Conservation (phyloP, 345 rosid genomes). For the Aquilaria yunnanensis region DNA sequence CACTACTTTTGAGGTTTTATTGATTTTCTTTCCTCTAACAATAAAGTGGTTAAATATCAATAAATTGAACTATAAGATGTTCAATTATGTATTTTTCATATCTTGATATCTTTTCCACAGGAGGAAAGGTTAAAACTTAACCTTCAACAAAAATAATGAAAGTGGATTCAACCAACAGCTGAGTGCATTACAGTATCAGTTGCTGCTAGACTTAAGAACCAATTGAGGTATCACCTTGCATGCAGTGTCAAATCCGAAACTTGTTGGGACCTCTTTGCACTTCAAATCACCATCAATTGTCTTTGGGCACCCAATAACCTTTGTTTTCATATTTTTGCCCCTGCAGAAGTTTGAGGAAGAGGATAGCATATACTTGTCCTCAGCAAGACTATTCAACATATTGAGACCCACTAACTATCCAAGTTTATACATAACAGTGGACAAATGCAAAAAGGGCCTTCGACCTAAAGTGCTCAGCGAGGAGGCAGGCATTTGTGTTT, state of each 20-base stretch:
- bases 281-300: slow-evolving; percentile 99
- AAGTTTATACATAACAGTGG: not conserved
- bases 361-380: not conserved
- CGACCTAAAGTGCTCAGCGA: slow-evolving; percentile 89
- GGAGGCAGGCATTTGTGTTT: slow-evolving; percentile 95
- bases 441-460: not conserved
- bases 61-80: no score
- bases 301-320: slow-evolving; percentile 97
- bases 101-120: not conserved
- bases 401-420: not conserved
- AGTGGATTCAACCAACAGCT: not conserved
- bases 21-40: no score
- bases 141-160: not conserved
- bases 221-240: slow-evolving; percentile 61
- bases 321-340: slow-evolving; percentile 76
- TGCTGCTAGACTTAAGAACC: not conserved
- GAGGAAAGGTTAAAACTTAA: not conserved
- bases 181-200: no score
- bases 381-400: not conserved
- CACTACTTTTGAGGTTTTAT: no score
- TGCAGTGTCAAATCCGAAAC: slow-evolving; percentile 99
- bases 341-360: slow-evolving; percentile 20
- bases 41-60: no score
- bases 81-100: not conserved
- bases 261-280: slow-evolving; percentile 92